Conservation (phyloP, 2,329 filamentous ascomycete genomes). For the Fusarium musae region DNA sequence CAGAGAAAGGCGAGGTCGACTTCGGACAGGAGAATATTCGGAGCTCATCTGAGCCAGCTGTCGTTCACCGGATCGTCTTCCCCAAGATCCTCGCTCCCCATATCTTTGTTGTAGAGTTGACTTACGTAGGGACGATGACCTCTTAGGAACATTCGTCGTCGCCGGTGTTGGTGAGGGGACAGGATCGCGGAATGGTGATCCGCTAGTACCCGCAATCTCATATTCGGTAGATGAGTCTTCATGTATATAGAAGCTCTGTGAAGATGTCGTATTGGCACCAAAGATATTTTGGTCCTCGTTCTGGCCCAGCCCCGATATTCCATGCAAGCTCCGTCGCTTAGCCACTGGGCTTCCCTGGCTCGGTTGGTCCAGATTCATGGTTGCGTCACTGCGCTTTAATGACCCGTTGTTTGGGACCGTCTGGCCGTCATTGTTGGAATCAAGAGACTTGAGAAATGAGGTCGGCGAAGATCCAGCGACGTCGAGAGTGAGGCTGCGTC, state of each 20-base stretch:
- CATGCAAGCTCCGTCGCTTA: slow-evolving; percentile 89
- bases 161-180: slow-evolving; percentile 59
- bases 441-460: slow-evolving; percentile 62
- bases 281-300: slow-evolving; percentile 78
- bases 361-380: slow-evolving; percentile 85
- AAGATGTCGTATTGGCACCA: slow-evolving; percentile 63
- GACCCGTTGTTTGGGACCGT: slow-evolving; percentile 71
- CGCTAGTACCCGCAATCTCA: slow-evolving; percentile 57
- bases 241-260: slow-evolving; percentile 62
- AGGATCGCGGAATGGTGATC: slow-evolving; percentile 53
- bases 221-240: slow-evolving; percentile 64
- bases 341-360: slow-evolving; percentile 86
- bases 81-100: slow-evolving; percentile 73
- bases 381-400: slow-evolving; percentile 89
- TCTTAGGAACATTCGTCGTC: slow-evolving; percentile 66
- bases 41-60: slow-evolving; percentile 61
- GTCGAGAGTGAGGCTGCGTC: slow-evolving; percentile 69
- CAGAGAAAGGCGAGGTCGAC: slow-evolving; percentile 78
- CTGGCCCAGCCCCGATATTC: slow-evolving; percentile 69
- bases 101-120: slow-evolving; percentile 90
- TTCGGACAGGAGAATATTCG: slow-evolving; percentile 69
- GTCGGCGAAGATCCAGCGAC: slow-evolving; percentile 64
- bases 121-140: slow-evolving; percentile 82
- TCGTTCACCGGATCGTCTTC: slow-evolving; percentile 67
- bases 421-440: slow-evolving; percentile 52